These are phyloP conservation scores for Citrullus colocynthis DNA, from an alignment of 306 rosid genomes.

Conservation along the genomic window DNA sequence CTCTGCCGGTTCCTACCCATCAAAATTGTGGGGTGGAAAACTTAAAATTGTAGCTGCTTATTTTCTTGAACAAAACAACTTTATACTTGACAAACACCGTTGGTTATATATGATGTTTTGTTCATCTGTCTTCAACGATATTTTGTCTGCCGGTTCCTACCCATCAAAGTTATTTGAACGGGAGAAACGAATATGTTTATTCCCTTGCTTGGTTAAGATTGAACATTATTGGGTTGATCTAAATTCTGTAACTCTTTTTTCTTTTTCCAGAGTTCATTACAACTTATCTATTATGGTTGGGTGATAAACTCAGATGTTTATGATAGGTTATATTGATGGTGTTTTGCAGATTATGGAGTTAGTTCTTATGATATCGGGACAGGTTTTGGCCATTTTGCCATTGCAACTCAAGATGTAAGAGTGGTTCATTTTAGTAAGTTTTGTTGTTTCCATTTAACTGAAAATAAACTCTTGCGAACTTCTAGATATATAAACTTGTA, in stretches of 20 bases:
- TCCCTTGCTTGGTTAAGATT: neutral
- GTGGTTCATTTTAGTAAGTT: neutral
- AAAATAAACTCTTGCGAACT: conserved; percentile 11
- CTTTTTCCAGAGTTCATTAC: neutral
- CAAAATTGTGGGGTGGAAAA: neutral
- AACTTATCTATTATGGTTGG: neutral
- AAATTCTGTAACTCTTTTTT: neutral
- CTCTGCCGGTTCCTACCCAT: too few relatives aligned
- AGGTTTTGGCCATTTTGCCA: conserved; percentile 95
- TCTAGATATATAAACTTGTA: conserved; percentile 69
- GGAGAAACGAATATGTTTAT: neutral
- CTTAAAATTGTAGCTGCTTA: neutral
- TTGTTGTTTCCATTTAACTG: conserved; percentile 1
- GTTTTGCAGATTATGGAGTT: conserved; percentile 65
- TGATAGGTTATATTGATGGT: neutral
- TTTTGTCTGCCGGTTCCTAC: neutral
- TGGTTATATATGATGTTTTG: neutral
- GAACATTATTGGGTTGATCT: neutral
- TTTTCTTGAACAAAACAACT: neutral
- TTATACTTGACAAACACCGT: neutral
- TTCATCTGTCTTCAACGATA: neutral
- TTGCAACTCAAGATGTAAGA: conserved; percentile 76
- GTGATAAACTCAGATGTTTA: neutral
- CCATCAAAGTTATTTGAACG: neutral
- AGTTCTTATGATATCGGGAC: conserved; percentile 75